Evolutionary conservation across 805 yeast genomes (phyloP).

Genomic region (Blastobotrys parvus): DNA sequence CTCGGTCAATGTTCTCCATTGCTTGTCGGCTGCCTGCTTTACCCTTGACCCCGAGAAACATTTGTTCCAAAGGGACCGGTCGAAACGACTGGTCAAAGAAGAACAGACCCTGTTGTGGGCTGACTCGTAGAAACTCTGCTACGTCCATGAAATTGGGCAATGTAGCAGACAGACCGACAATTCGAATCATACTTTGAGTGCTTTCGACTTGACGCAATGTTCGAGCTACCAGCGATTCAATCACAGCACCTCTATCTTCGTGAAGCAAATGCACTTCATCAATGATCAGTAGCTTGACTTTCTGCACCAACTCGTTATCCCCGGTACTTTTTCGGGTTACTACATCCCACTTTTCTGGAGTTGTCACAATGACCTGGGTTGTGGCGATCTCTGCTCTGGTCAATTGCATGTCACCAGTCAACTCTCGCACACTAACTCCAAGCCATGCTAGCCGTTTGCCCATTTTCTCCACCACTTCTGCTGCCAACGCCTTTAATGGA

Average conservation of each 20-base stretch:
- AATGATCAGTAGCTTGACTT: conserved; percentile 77
- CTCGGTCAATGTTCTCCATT: conserved; percentile 63
- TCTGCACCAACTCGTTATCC: conserved; percentile 74
- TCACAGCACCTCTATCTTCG: conserved; percentile 97
- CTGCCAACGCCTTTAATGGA: conserved; percentile 89
- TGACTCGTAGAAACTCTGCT: conserved; percentile 84
- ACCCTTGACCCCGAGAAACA: conserved; percentile 77
- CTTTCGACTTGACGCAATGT: conserved; percentile 92
- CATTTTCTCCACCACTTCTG: conserved; percentile 91
- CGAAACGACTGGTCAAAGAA: conserved; percentile 89
- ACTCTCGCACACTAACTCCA: conserved; percentile 77
- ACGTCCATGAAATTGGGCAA: conserved; percentile 88
- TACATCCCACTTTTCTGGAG: conserved; percentile 97
- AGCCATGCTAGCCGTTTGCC: conserved; percentile 70
- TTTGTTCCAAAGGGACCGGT: conserved; percentile 89
- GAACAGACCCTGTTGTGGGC: conserved; percentile 84
- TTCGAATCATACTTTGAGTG: conserved; percentile 85
- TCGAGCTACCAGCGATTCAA: conserved; percentile 90
- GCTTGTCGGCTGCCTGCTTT: conserved; percentile 68
- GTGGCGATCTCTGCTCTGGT: conserved; percentile 69
- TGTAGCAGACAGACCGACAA: conserved; percentile 92
- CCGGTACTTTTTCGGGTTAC: conserved; percentile 91
- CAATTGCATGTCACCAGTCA: conserved; percentile 94
- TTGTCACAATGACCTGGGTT: conserved; percentile 85
- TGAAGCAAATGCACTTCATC: conserved; percentile 96